phyloP scores from a whole-genome alignment of 1,284 basidiomycete genomes.

The Melampsora abietis-canadensis region DNA sequence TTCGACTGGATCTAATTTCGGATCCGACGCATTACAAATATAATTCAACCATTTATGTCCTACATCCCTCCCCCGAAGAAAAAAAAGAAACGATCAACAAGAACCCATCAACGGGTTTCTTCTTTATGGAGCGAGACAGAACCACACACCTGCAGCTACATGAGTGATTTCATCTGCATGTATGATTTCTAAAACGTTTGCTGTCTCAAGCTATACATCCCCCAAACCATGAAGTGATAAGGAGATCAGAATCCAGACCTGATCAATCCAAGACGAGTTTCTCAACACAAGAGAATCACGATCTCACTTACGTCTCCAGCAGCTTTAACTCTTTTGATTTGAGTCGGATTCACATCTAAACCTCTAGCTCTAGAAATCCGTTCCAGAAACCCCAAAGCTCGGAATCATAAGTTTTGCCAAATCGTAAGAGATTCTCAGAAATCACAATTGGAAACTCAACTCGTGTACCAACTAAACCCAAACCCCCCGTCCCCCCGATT shows the following conservation, averaged over 20 bases:
- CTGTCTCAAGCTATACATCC: slow-evolving; percentile 18
- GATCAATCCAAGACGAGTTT: too few species aligned
- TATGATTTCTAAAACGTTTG: slow-evolving; percentile 44
- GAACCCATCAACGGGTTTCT: neutral
- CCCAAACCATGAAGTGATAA: neutral
- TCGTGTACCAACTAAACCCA: slow-evolving; percentile 32
- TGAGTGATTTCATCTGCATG: slow-evolving; percentile 53
- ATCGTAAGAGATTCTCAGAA: too few species aligned
- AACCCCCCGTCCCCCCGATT: too few species aligned
- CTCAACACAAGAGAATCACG: too few species aligned
- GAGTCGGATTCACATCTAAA: slow-evolving; percentile 49
- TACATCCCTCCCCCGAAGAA: neutral
- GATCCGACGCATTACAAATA: slow-evolving; percentile 48
- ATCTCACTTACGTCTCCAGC: slow-evolving; percentile 42
- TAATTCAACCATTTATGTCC: slow-evolving; percentile 53
- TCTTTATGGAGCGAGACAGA: too few species aligned
- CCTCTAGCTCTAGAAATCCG: slow-evolving; percentile 49
- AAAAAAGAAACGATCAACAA: neutral
- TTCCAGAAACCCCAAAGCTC: neutral
- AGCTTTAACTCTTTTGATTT: slow-evolving; percentile 38
- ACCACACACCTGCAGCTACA: slow-evolving; percentile 46
- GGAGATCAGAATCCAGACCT: too few species aligned
- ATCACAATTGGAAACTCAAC: slow-evolving; percentile 10
- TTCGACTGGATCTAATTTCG: slow-evolving; percentile 49
- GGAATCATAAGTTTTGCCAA: too few species aligned